Evolutionary conservation across 306 rosid species (phyloP).

Genomic region (Myrica gale): DNA sequence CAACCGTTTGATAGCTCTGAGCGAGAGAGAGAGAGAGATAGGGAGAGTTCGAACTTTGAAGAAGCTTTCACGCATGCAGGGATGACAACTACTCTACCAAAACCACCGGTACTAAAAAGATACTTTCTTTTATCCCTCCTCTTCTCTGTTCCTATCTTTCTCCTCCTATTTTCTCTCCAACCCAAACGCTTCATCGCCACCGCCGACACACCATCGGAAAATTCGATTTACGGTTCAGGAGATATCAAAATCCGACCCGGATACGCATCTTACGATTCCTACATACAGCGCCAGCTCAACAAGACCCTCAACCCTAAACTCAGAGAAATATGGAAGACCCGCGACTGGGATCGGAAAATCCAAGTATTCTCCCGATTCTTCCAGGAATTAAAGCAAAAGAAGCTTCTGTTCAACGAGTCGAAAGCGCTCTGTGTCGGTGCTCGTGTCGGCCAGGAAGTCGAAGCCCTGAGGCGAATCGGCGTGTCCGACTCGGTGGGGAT

Average conservation of each 20-base stretch:
- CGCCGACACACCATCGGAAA: background rate
- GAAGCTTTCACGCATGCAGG: conserved; percentile 8
- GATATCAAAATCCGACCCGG: conserved; percentile 83
- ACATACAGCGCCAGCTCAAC: conserved; percentile 77
- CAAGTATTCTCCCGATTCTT: conserved; percentile 61
- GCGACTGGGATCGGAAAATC: conserved; percentile 91
- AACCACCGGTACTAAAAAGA: conserved; percentile 35
- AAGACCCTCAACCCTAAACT: conserved; percentile 89
- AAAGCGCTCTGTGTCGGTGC: conserved; percentile 78
- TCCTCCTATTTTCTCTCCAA: conserved; percentile 32
- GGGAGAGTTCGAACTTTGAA: background rate
- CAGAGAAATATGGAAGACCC: conserved; percentile 77
- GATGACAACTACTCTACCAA: conserved; percentile 49
- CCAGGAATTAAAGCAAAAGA: conserved; percentile 30
- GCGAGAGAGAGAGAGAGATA: conserved; percentile 7
- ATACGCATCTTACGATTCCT: conserved; percentile 64
- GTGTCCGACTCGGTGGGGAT: conserved; percentile 71
- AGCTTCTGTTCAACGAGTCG: conserved; percentile 43
- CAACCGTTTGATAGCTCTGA: background rate
- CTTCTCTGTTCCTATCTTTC: conserved; percentile 54
- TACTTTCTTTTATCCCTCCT: conserved; percentile 54
- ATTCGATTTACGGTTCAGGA: background rate
- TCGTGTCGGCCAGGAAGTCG: conserved; percentile 87
- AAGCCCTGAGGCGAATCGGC: conserved; percentile 66
- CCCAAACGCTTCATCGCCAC: conserved; percentile 14